Percentiles rank a stretch among this genome's conserved stretches.
phyloP scores from a whole-genome alignment of 2,329 filamentous ascomycete genomes.

The Colletotrichum euphorbiae region DNA sequence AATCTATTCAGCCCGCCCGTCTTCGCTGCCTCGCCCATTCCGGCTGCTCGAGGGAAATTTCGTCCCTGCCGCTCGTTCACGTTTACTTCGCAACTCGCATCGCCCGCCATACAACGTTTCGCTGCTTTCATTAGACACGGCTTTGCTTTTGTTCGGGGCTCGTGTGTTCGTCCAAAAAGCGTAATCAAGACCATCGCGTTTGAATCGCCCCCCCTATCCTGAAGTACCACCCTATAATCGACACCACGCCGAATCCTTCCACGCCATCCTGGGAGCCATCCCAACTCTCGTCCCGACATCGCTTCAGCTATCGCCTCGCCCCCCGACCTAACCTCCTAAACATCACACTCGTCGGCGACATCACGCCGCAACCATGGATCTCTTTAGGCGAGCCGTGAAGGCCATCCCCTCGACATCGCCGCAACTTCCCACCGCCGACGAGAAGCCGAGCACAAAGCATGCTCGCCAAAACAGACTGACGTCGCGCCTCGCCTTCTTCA shows the following conservation, averaged over 20 bases:
- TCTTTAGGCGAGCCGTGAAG: slow-evolving; percentile 67
- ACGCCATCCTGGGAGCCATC: slow-evolving; percentile 24
- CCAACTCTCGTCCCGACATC: slow-evolving; percentile 23
- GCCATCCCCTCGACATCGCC: slow-evolving; percentile 56
- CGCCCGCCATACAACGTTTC: slow-evolving; percentile 12
- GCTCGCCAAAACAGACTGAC: slow-evolving; percentile 55
- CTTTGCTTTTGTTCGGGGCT: slow-evolving; percentile 34
- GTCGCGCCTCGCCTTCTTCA: slow-evolving; percentile 80
- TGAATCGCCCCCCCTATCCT: slow-evolving; percentile 13
- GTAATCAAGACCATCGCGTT: slow-evolving; percentile 25
- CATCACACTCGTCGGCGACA: slow-evolving; percentile 22
- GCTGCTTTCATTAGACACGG: slow-evolving; percentile 29
- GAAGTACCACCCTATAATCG: slow-evolving; percentile 21
- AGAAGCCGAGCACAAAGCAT: slow-evolving; percentile 55
- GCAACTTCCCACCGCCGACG: slow-evolving; percentile 63
- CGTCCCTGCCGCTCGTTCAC: slow-evolving; percentile 41
- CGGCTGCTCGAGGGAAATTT: slow-evolving; percentile 38
- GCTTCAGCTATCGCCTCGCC: slow-evolving; percentile 4
- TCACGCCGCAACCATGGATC: slow-evolving; percentile 60
- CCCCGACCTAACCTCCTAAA: neutral
- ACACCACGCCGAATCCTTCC: slow-evolving; percentile 12
- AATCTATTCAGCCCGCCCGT: slow-evolving; percentile 27
- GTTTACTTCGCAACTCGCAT: slow-evolving; percentile 34
- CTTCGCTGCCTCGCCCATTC: slow-evolving; percentile 20
- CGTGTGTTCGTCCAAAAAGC: slow-evolving; percentile 29